Evolutionary conservation across 2,329 filamentous ascomycete species (phyloP).

Genomic region (Epichloe gansuensis): DNA sequence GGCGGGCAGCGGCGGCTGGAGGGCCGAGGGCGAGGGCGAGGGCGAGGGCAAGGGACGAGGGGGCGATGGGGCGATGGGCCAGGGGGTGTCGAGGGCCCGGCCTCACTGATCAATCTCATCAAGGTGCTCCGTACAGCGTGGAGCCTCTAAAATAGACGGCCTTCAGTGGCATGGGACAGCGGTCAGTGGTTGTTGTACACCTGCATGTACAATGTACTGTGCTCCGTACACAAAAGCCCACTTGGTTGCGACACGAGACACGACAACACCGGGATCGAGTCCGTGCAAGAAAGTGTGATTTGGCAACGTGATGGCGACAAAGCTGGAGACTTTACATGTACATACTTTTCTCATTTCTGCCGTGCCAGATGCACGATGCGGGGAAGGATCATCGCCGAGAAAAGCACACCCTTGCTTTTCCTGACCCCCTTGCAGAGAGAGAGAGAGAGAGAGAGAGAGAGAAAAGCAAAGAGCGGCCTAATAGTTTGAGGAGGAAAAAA

Average conservation of each 20-base stretch:
- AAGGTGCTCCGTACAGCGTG: neutral
- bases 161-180: neutral
- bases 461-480: too few relatives aligned
- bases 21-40: neutral
- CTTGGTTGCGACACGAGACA: slow-evolving; percentile 2
- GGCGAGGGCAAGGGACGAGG: too few relatives aligned
- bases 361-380: slow-evolving; percentile 4
- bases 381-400: neutral
- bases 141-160: neutral
- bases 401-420: neutral
- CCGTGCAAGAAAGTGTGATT: slow-evolving; percentile 2
- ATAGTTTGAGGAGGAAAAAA: too few relatives aligned
- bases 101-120: too few relatives aligned
- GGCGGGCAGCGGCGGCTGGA: slow-evolving; percentile 4
- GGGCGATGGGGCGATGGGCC: too few relatives aligned
- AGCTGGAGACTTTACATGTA: neutral
- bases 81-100: too few relatives aligned
- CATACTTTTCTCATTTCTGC: neutral
- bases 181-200: neutral
- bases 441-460: too few relatives aligned
- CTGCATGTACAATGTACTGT: too few relatives aligned
- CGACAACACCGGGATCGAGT: neutral
- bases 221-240: neutral
- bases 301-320: slow-evolving; percentile 2
- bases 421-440: too few relatives aligned